Base-by-base conservation (phyloP, 768 basidiomycete genomes). In the Collybiopsis confluens region DNA sequence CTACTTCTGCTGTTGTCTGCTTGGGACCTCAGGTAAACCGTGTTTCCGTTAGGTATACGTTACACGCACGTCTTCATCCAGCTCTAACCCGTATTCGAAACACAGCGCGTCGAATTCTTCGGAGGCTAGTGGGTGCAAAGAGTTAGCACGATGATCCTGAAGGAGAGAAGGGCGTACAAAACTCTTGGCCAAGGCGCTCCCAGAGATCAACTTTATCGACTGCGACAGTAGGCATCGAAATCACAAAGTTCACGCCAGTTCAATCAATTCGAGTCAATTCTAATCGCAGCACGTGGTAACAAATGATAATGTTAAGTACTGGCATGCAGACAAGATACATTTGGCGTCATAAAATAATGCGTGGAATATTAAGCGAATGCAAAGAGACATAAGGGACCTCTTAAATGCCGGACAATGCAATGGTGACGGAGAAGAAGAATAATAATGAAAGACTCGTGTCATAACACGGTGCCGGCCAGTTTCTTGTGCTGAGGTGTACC, bases 161-260 rank as follows among this genome's bases (percentile, higher is more conserved):
- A 18, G 23, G 16, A 38, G 15, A 33, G 28, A 9, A 38, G 37
- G 16, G 73, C 74, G 64, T 62, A 94, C 95, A 82, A 72, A 91
- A 98, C 63, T 82, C 78, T 60, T 78, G 79, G 26, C 87, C 94
- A 21, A 99, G 84, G 43, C 91, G 74, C 59, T 86, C 80, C 81
- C 88, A 98, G 46, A 99, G 86, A 69, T 97, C 92, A 43, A 84
- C 90, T 70, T 98, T 98, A 77, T 98, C 91, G 55, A 98, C 91
- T 18, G 93, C 78, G 68, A 99, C 80, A 58, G 97, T 98, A 56
- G 97, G 97, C 97, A 94, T 96, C 40, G 27, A n/a, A n/a, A n/a
- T n/a, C n/a, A n/a, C n/a, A n/a, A n/a, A n/a, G n/a, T n/a, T n/a
- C n/a, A n/a, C n/a, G n/a, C n/a, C n/a, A n/a, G n/a, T n/a, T n/a